Percentiles rank a stretch among this genome's conserved stretches.
These are phyloP conservation scores for Nakaseomyces glabratus DNA, from an alignment of 1,139 yeast species.

Conservation along the genomic window DNA sequence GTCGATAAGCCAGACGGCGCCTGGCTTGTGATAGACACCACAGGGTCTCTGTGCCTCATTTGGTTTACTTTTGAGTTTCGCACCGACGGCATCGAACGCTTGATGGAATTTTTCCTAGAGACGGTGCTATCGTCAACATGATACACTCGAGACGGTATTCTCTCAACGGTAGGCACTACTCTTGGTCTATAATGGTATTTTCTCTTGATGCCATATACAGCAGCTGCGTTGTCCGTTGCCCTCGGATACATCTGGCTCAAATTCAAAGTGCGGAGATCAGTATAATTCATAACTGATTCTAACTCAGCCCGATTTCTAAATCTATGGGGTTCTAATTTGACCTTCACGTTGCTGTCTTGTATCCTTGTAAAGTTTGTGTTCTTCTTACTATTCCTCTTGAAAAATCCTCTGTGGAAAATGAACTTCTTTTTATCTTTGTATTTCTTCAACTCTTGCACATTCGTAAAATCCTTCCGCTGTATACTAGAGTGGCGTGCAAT, in stretches of 20 bases:
- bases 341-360: not conserved
- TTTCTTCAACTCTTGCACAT: slow-evolving; percentile 14
- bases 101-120: slow-evolving; percentile 3
- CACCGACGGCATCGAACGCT: not conserved
- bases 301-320: slow-evolving; percentile 6
- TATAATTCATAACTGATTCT: slow-evolving; percentile 5
- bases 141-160: not conserved
- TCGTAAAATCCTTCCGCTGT: slow-evolving; percentile 19
- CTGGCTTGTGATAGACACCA: not conserved
- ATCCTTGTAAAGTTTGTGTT: not conserved
- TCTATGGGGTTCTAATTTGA: not conserved
- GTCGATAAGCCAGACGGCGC: not conserved
- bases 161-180: not conserved
- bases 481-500: not conserved
- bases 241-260: not conserved
- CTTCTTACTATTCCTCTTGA: slow-evolving; percentile 12
- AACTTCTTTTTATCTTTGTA: slow-evolving; percentile 14
- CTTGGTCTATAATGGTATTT: slow-evolving; percentile 3
- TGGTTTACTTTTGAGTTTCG: not conserved
- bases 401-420: slow-evolving; percentile 26
- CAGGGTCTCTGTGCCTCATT: not conserved
- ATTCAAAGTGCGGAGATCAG: slow-evolving; percentile 4
- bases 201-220: not conserved
- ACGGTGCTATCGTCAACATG: not conserved
- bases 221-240: not conserved